Evolutionary conservation across 495 filamentous ascomycete species (phyloP), one percentile per base, ranked within the genome.

Genomic region (Hypomontagnella submonticulosa): DNA sequence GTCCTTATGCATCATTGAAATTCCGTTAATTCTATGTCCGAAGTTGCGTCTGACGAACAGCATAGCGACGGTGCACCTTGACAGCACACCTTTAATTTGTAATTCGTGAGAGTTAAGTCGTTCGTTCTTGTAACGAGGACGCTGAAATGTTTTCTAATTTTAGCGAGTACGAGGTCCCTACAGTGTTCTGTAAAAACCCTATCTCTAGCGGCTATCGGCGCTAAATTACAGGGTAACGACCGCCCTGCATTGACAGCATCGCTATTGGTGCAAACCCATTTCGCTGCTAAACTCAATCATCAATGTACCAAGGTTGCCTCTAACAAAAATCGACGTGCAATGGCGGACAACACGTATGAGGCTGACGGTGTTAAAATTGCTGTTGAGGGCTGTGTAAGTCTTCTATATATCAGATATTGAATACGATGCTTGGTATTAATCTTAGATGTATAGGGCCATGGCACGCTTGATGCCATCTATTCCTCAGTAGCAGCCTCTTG

Each of bases 391-490:
- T 97, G 93, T 76, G 91, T 96, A 80, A 78, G 89, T 61, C 30
- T 36, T 0, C 37, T 32, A 16, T 6, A 4, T 20, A n/a, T 32
- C 53, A 5, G 30, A 20, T 55, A 20, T 11, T 27, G 3, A 27
- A 10, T 43, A 12, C 16, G 13, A n/a, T n/a, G n/a, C n/a, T n/a
- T n/a, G 7, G 12, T 47, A 27, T 27, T 27, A 27, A 27, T 27
- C 23, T 27, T 27, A 6, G 41, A 49, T 60, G 20, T 47, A 42
- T 56, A 94, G 92, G 95, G 92, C 43, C 95, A 99, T 76, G 95
- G 95, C 33, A 90, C 89, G 8, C 85, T 99, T 34, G 82, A 97
- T 66, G 89, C 90, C 19, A 97, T 99, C 53, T 99, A 99, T 71
- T 84, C 89, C 0, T 87, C 90, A 7, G 83, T 96, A 19, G 76